Base-by-base conservation (phyloP, 2,329 filamentous ascomycete genomes). In the Epichloe festucae region DNA sequence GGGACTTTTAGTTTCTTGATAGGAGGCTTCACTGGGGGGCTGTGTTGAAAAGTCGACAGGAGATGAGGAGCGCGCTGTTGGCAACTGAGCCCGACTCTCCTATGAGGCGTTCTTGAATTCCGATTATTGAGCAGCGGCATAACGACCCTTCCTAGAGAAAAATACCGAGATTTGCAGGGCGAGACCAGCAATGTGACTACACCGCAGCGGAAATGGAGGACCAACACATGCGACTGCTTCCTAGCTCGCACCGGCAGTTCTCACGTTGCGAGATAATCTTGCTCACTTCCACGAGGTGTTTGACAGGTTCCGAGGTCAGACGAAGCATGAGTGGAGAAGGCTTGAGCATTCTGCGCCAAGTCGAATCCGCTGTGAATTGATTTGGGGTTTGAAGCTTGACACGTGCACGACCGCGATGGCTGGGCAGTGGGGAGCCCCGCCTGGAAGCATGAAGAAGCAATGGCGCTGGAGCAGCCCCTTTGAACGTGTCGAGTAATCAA, bases 31-130 rank as follows among this genome's bases (percentile, higher is more conserved):
- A 5, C 19, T 46, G 39, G 1, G 34, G 43, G 8, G 56, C 27
- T 14, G 10, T 40, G 19, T 15, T 27, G 27, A 23, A 48, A 48
- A 2, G 12, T 49, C 5, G 42, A 51, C 15, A 63, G 59, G 14
- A 66, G 57, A 1, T 17, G 44, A 8, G 31, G 19, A 12, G 59
- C 54, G 1, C 17, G 45, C 27, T 60, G 52, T 0, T 12, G 23
- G 15, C 14, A 53, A 41, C 56, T 64, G 52, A 66, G 27, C 14
- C 64, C 63, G 12, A 57, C 7, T 46, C 53, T 53, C 41, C 54
- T 54, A 8, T 2, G 14, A 14, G 27, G 4, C 21, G 21, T 21
- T 36, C 3, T 51, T 15, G 21, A 23, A 15, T 46, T 45, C 36
- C 21, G n/a, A 48, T 54, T 49, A 47, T 52, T 45, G 31, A 53